Base-by-base conservation (phyloP, 2,329 filamentous ascomycete species). In the Alternaria angustiovoidea region DNA sequence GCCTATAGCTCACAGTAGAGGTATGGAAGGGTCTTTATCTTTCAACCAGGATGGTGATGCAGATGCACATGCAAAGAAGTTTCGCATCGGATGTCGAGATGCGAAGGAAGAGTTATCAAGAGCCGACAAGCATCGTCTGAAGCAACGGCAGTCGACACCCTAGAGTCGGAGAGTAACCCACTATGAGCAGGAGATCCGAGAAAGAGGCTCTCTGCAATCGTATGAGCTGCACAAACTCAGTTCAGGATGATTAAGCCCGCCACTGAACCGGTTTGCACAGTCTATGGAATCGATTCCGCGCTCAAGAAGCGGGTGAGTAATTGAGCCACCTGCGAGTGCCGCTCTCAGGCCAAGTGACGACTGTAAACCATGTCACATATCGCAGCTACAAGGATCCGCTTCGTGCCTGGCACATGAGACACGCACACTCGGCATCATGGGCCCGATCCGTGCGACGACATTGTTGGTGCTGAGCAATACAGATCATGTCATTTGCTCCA, bases 401-500 rank as follows among this genome's bases (percentile, higher is more conserved):
- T 51, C 34, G 22, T 18, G 18, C 49, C 34, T 18, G 49, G 32
- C 26, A 39, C n/a, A 39, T 46, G 20, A 24, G 53, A 32, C 43
- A 48, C 42, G 43, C 43, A 41, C n/a, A 42, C 32, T 57, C 53
- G 53, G 46, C 11, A 36, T 28, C 30, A 57, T 56, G 41, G n/a
- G n/a, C 28, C 58, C 47, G 58, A 57, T 16, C 46, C 53, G 54
- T 41, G 12, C 42, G 34, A 34, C 30, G 16, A 56, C 20, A 38
- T 26, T 30, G 52, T 36, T 22, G 26, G 41, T 30, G 52, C 47
- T 47, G 41, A 57, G 30, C 44, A 51, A 52, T 52, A 61, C 34
- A 36, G 39, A 24, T 24, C 26, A 48, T 32, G 16, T 47, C 41
- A 57, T 61, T 56, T 61, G 47, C 32, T 52, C 42, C 52, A 51